Evolutionary conservation across 345 rosid genomes (phyloP), one percentile per base, ranked within the genome.

Genomic region (Arabidopsis thaliana): DNA sequence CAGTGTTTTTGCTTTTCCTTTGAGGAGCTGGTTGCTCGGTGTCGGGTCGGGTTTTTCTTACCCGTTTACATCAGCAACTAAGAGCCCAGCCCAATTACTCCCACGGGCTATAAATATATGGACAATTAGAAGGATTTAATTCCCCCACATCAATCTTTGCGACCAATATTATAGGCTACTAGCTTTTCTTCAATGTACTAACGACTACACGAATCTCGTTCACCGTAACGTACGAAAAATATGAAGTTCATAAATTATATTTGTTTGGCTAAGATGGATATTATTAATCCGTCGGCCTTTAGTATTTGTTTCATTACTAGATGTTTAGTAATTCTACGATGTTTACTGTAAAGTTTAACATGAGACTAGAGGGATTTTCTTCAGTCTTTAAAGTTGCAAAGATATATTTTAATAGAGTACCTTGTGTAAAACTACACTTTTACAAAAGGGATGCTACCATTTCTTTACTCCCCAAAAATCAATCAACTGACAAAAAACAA

Each of bases 381-480:
- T 9, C 4, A 2, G 3, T 55, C 37, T 56, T 53, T 4, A 9
- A 37, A 65, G 55, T 51, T 44, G 28, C 22, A 65, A 44, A 10
- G 4, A 73, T 44, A 0, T 5, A 16, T 46, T 40, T 28, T 50
- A n/a, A 53, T 11, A 69, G 8, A 25, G 58, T 49, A 28, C 32
- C 2, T 40, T 34, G 11, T 53, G 33, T 48, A 62, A 70, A 74
- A 30, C 25, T 59, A 25, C 44, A 34, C 52, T 62, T 44, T 28
- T 69, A 77, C 46, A 77, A 55, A 64, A 46, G 42, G 66, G 52
- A 34, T 37, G 41, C 36, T 38, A 30, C 33, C 70, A 36, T 7
- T 61, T 76, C 46, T 69, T 53, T 53, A 52, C 30, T n/a, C 4
- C 59, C 67, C 72, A 48, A 64, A 13, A 38, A 71, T 71, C 62